phyloP scores from a whole-genome alignment of 768 basidiomycete genomes.

The Mycena alexandri region DNA sequence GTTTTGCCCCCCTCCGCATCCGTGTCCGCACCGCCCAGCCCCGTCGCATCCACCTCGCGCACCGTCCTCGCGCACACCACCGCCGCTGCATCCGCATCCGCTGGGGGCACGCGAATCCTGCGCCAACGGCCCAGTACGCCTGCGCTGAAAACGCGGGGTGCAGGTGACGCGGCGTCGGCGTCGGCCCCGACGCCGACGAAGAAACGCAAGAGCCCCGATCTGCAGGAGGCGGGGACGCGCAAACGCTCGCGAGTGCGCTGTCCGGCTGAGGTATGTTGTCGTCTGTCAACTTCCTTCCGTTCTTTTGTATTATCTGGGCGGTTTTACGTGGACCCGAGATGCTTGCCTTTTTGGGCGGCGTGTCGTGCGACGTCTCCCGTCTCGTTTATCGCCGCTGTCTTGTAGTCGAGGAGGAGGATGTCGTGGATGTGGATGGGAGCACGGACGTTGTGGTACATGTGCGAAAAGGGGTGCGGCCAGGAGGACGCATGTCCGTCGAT shows the following conservation, averaged over 20 bases:
- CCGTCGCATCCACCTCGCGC: neutral
- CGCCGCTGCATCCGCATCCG: neutral
- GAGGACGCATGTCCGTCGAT: no score
- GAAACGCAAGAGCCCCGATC: slow-evolving; percentile 34
- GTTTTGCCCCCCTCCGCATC: slow-evolving; percentile 2
- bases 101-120: no score
- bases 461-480: no score
- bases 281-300: neutral
- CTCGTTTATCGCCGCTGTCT: no score
- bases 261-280: slow-evolving; percentile 26
- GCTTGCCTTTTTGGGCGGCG: no score
- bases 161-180: no score
- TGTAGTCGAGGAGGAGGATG: no score
- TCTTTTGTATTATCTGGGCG: neutral
- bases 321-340: neutral
- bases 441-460: no score
- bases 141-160: neutral
- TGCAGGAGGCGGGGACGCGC: slow-evolving; percentile 7
- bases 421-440: no score
- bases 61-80: neutral
- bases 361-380: neutral
- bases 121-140: neutral
- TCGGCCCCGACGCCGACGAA: no score
- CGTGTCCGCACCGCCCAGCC: neutral
- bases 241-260: slow-evolving; percentile 24